These are phyloP conservation scores for Penicillium verhagenii DNA, from an alignment of 495 filamentous ascomycete species.

Conservation along the genomic window DNA sequence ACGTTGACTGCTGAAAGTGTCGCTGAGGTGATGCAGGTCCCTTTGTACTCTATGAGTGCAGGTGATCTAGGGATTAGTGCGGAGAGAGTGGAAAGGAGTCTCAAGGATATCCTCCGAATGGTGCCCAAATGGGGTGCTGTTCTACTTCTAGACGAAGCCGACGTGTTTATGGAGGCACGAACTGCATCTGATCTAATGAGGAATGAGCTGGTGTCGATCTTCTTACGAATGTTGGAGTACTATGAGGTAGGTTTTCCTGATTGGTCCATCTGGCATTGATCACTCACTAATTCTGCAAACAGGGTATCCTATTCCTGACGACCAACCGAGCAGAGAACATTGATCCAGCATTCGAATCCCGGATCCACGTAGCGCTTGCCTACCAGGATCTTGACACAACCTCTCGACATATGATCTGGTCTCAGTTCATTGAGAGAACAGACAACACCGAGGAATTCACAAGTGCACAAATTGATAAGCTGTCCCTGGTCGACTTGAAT, in stretches of 20 bases:
- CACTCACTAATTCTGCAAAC: slow-evolving; percentile 26
- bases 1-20: slow-evolving; percentile 43
- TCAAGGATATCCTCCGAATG: slow-evolving; percentile 52
- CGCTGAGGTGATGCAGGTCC: slow-evolving; percentile 29
- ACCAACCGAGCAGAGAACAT: slow-evolving; percentile 52
- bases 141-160: slow-evolving; percentile 47
- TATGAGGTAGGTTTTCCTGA: slow-evolving; percentile 34
- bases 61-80: slow-evolving; percentile 55
- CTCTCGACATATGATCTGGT: slow-evolving; percentile 30
- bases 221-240: slow-evolving; percentile 53
- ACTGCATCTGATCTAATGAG: slow-evolving; percentile 31
- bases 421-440: slow-evolving; percentile 25
- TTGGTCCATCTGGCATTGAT: neutral
- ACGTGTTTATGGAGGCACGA: slow-evolving; percentile 46
- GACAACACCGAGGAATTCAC: slow-evolving; percentile 17
- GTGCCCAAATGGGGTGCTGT: slow-evolving; percentile 46
- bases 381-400: slow-evolving; percentile 41
- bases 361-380: slow-evolving; percentile 50
- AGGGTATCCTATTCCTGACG: slow-evolving; percentile 62
- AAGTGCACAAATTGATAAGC: slow-evolving; percentile 29
- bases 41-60: slow-evolving; percentile 45
- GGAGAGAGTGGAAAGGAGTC: slow-evolving; percentile 46
- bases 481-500: slow-evolving; percentile 25
- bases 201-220: slow-evolving; percentile 49
- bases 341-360: slow-evolving; percentile 50